Evolutionary conservation across 257 asterid genomes (phyloP).

Genomic region (Jacaranda mimosifolia): DNA sequence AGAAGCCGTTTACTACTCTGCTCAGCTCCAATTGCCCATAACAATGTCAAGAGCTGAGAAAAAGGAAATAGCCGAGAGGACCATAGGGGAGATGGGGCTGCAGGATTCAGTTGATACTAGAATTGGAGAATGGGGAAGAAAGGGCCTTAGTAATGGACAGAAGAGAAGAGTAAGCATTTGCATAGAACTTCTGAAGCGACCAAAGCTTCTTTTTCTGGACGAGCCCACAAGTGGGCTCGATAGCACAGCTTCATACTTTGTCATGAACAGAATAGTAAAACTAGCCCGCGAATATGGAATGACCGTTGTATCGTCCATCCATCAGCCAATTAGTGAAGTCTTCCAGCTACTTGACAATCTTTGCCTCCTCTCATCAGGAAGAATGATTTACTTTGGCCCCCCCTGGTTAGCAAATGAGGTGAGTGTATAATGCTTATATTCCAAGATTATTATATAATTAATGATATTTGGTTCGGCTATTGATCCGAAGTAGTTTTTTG

Average conservation of each 20-base stretch:
- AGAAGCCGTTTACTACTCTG: slow-evolving; percentile 67
- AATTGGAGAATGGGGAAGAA: slow-evolving; percentile 59
- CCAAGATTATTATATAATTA: too few relatives aligned
- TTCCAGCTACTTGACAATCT: slow-evolving; percentile 60
- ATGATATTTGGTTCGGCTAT: too few relatives aligned
- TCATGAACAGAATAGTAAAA: slow-evolving; percentile 53
- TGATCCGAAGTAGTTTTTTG: slow-evolving; percentile 51
- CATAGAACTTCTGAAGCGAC: slow-evolving; percentile 65
- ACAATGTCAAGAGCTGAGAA: slow-evolving; percentile 53
- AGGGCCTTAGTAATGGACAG: slow-evolving; percentile 69
- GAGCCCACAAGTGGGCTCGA: slow-evolving; percentile 82
- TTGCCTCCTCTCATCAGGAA: slow-evolving; percentile 61
- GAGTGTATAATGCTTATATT: slow-evolving; percentile 26
- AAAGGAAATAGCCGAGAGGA: slow-evolving; percentile 53
- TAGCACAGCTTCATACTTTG: slow-evolving; percentile 62
- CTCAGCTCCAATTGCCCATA: slow-evolving; percentile 63
- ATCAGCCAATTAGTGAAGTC: slow-evolving; percentile 62
- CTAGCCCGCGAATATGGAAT: slow-evolving; percentile 55
- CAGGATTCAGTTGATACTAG: slow-evolving; percentile 57
- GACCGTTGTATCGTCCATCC: slow-evolving; percentile 65
- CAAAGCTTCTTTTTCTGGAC: slow-evolving; percentile 69
- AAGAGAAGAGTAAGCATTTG: slow-evolving; percentile 73
- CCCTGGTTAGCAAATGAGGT: slow-evolving; percentile 53
- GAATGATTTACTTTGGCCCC: slow-evolving; percentile 61
- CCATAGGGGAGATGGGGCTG: slow-evolving; percentile 64